Conservation (phyloP, 23 red algal species). For the Cyanidium caldarium region DNA sequence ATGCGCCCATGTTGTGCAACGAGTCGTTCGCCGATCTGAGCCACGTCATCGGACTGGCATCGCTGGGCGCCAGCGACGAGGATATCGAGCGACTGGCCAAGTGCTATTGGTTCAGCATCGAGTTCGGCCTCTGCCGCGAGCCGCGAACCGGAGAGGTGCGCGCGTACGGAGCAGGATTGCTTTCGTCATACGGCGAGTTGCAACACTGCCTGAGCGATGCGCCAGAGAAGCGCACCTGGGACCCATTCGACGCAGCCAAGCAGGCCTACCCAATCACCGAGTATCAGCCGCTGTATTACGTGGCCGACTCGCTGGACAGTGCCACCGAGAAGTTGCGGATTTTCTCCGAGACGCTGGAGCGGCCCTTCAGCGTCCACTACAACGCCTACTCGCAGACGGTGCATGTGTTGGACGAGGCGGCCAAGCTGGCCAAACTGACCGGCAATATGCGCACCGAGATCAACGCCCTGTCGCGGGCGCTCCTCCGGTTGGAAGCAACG, state of each 20-base stretch:
- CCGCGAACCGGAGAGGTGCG: not conserved
- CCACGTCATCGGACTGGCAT: conserved; percentile 14
- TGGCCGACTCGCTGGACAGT: not conserved
- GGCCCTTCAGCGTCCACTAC: conserved; percentile 9
- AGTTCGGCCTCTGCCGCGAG: conserved; percentile 25
- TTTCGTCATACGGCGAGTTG: conserved; percentile 33
- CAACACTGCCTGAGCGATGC: not conserved
- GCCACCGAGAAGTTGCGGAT: conserved; percentile 8
- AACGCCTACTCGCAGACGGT: conserved; percentile 9
- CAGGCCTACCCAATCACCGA: conserved; percentile 13
- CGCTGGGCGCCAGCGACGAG: conserved; percentile 22
- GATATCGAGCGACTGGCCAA: conserved; percentile 23
- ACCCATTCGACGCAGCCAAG: conserved; percentile 10
- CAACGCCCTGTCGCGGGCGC: not conserved
- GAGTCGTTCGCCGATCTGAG: conserved; percentile 18
- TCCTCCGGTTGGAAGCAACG: conserved; percentile 2
- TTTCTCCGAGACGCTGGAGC: conserved; percentile 1
- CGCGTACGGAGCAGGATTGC: conserved; percentile 31
- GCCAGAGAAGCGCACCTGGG: not conserved
- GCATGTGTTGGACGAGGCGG: not conserved
- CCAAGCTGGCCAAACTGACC: conserved; percentile 1
- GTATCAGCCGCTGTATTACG: conserved; percentile 19
- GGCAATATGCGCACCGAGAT: not conserved
- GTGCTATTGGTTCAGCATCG: conserved; percentile 36
- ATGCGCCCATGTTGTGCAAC: conserved; percentile 21